Evolutionary conservation across 192 early-diverging fungal species (phyloP), one percentile per base, ranked within the genome.

Genomic region (Helicostylum pulchrum): DNA sequence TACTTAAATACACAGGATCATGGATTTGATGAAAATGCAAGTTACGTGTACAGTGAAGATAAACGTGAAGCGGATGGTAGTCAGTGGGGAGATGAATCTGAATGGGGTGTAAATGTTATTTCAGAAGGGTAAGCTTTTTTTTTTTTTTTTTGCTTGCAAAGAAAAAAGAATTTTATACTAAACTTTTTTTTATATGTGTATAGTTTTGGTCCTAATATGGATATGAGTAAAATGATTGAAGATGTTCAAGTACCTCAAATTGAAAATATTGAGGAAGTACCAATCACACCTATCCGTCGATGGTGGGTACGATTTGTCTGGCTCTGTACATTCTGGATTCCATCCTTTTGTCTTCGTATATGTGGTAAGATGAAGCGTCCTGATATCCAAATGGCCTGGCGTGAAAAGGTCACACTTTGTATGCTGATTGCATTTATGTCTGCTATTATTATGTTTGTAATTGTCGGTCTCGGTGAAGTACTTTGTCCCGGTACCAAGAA

Each of bases 321-420:
- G 92, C 77, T 82, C 23, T 81, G 92, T 72, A 95, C 94, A 7
- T 95, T 90, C 85, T 92, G 90, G 88, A 83, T 92, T 32, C 88
- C 87, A 0, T 79, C 83, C 12, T 80, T 70, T 23, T 81, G 80
- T 48, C 72, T 92, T 21, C 53, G 65, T 0, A 68, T 61, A 26
- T 81, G 88, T 64, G 92, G 87, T 53, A 81, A 82, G 59, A 91
- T 96, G 91, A 90, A 89, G 75, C 88, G 94, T 39, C 83, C 89
- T 49, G 94, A 98, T 76, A 83, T 98, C 44, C 91, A 84, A 55
- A 95, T 95, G 93, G 95, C 95, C 11, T 98, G 93, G 94, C 85
- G 95, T 51, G 96, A 98, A 74, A 98, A 98, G 76, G 79, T 90
- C 1, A 80, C 88, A 7, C 80, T 98, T 11, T 94, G 92, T 72